A percentile compares a stretch with the other conserved stretches of the same genome.
Conservation (phyloP, 805 yeast genomes). For the Candida tammaniensis region DNA sequence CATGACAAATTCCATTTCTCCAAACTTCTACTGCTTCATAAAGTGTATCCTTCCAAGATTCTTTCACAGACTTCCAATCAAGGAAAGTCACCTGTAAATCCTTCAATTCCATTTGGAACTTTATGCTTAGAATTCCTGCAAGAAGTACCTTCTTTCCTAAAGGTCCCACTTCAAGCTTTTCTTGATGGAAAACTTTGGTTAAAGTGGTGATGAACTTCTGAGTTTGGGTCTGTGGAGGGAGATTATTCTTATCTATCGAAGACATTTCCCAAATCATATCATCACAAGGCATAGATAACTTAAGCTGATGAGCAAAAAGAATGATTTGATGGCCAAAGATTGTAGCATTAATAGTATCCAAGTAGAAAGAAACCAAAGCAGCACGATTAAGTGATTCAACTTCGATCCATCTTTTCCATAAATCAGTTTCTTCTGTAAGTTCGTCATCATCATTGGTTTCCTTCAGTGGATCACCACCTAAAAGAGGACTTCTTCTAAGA, state of each 20-base stretch:
- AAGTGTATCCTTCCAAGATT: conserved; percentile 12
- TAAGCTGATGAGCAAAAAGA: conserved; percentile 21
- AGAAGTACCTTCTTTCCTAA: conserved; percentile 16
- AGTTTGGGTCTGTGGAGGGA: no score
- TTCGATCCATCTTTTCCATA: conserved; percentile 30
- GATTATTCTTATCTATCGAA: no score
- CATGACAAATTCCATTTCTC: conserved; percentile 11
- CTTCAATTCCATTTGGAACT: conserved; percentile 15
- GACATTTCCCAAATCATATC: conserved; percentile 23
- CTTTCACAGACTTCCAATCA: conserved; percentile 15
- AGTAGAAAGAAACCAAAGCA: conserved; percentile 27
- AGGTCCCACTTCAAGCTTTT: conserved; percentile 12
- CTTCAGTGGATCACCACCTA: conserved; percentile 35
- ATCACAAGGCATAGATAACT: conserved; percentile 21
- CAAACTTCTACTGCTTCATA: conserved; percentile 13
- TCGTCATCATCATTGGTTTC: conserved; percentile 5
- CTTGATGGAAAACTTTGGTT: neutral
- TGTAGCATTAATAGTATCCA: conserved; percentile 30
- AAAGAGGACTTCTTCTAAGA: conserved; percentile 19
- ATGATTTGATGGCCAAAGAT: conserved; percentile 25
- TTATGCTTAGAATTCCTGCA: conserved; percentile 15
- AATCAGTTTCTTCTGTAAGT: conserved; percentile 7
- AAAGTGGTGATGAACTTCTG: no score
- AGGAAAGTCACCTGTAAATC: conserved; percentile 19
- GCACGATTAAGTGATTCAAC: conserved; percentile 28